A percentile compares a stretch with the other conserved stretches of the same genome.
phyloP scores from a whole-genome alignment of 106 monocot genomes.

The Allium fistulosum region DNA sequence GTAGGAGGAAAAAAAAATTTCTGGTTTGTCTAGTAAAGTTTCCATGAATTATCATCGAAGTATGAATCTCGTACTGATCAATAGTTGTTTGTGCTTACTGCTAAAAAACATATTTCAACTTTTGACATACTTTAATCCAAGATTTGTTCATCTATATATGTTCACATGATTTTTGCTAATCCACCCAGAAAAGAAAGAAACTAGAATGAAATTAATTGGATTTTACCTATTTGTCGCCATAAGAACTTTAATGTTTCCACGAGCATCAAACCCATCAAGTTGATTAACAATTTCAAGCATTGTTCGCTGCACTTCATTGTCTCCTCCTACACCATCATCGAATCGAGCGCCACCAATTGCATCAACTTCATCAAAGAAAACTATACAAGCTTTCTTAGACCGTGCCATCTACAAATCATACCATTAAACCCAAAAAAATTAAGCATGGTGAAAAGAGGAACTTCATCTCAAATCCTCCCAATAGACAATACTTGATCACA shows the following conservation, averaged over 20 bases:
- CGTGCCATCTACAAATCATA: slow-evolving; percentile 71
- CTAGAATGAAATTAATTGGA: background rate
- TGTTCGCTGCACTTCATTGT: slow-evolving; percentile 95
- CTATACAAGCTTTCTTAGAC: slow-evolving; percentile 95
- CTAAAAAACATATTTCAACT: no score
- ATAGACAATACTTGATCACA: background rate
- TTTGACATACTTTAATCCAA: no score
- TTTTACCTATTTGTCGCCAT: slow-evolving; percentile 91
- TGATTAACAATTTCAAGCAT: slow-evolving; percentile 99
- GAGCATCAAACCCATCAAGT: slow-evolving; percentile 92
- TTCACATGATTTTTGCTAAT: no score
- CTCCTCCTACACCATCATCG: slow-evolving; percentile 98
- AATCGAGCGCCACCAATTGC: slow-evolving; percentile 97
- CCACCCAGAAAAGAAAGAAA: no score
- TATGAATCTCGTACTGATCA: no score
- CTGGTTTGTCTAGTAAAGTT: no score
- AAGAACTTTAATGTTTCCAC: slow-evolving; percentile 93
- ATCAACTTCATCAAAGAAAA: slow-evolving; percentile 97
- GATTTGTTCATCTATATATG: no score
- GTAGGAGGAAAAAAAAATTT: no score
- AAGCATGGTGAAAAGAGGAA: background rate
- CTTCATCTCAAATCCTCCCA: background rate
- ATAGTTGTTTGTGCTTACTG: no score
- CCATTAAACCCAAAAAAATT: background rate
- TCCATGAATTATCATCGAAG: no score